These are phyloP conservation scores for Cladosporium sp. DNA, from an alignment of 2,329 filamentous ascomycete genomes.

Conservation along the genomic window DNA sequence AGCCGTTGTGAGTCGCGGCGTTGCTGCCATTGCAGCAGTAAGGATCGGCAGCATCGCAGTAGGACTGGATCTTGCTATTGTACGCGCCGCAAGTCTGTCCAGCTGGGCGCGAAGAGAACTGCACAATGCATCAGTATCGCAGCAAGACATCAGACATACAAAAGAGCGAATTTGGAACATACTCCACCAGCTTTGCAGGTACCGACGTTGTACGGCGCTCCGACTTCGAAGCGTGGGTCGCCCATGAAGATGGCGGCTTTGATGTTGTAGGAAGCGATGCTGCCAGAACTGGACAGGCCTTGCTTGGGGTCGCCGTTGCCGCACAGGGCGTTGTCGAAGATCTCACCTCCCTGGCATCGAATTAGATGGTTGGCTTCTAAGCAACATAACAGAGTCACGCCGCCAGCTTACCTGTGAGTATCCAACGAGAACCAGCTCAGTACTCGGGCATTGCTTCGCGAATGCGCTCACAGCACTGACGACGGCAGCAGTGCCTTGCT, in stretches of 20 bases:
- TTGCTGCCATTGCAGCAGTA: constrained; percentile 65
- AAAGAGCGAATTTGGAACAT: not conserved
- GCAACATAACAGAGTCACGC: not conserved
- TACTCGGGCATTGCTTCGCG: constrained; percentile 53
- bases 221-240: constrained; percentile 54
- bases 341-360: constrained; percentile 53
- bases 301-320: constrained; percentile 50
- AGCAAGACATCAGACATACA: not conserved
- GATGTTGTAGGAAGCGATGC: constrained; percentile 50
- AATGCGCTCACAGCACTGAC: constrained; percentile 55
- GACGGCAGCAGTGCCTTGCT: constrained; percentile 55
- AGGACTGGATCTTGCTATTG: constrained; percentile 56
- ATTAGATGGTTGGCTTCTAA: not conserved
- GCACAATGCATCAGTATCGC: not conserved
- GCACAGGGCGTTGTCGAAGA: constrained; percentile 59
- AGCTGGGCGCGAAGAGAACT: constrained; percentile 54
- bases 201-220: constrained; percentile 57
- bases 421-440: constrained; percentile 57
- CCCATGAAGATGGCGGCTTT: constrained; percentile 65
- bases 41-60: constrained; percentile 61
- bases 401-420: constrained; percentile 35
- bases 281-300: constrained; percentile 45
- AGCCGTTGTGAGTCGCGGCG: constrained; percentile 56
- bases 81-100: constrained; percentile 50
- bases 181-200: constrained; percentile 52